These are phyloP conservation scores for Coniophora puteana DNA, from an alignment of 1,284 basidiomycete species.

Conservation along the genomic window DNA sequence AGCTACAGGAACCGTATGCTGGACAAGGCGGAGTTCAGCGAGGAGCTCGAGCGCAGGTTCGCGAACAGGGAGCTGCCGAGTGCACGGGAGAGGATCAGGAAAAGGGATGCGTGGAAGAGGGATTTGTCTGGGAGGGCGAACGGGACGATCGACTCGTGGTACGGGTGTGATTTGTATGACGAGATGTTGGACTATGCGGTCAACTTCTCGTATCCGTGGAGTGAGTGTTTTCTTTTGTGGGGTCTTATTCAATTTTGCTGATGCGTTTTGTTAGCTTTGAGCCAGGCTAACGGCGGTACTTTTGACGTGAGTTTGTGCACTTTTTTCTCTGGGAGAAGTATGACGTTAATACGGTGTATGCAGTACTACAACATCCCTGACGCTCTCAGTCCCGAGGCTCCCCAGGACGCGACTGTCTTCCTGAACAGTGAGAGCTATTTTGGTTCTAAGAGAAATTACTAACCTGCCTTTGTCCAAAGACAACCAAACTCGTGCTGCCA, in stretches of 20 bases:
- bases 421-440: slow-evolving; percentile 47
- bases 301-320: slow-evolving; percentile 33
- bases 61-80: slow-evolving; percentile 13
- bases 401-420: slow-evolving; percentile 48
- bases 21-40: slow-evolving; percentile 15
- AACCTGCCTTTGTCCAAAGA: slow-evolving; percentile 34
- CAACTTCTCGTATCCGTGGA: slow-evolving; percentile 66
- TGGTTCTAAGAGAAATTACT: neutral
- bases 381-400: slow-evolving; percentile 43
- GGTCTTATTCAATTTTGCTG: slow-evolving; percentile 2
- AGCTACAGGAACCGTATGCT: slow-evolving; percentile 11
- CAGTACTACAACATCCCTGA: slow-evolving; percentile 55
- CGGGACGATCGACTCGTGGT: slow-evolving; percentile 55
- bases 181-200: slow-evolving; percentile 56
- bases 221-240: slow-evolving; percentile 31
- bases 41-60: slow-evolving; percentile 19
- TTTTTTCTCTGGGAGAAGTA: neutral
- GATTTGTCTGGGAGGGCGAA: slow-evolving; percentile 39
- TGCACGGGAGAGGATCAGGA: slow-evolving; percentile 20
- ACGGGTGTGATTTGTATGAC: slow-evolving; percentile 52
- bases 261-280: slow-evolving; percentile 32
- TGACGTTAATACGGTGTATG: neutral
- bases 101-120: slow-evolving; percentile 36
- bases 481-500: slow-evolving; percentile 46
- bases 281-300: slow-evolving; percentile 27